Conservation (phyloP, 768 basidiomycete species). For the Floccularia luteovirens region DNA sequence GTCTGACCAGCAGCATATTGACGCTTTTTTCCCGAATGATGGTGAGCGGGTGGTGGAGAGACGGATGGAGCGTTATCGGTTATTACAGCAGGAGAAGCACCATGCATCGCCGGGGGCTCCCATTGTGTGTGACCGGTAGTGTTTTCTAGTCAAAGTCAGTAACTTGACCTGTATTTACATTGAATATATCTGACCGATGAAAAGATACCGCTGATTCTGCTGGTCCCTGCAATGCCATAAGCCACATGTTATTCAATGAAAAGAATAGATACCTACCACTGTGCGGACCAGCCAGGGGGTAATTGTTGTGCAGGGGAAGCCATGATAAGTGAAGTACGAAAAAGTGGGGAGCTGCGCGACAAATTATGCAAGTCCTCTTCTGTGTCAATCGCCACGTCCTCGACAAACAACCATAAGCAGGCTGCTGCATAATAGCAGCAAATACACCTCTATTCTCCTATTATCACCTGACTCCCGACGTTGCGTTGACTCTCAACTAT, state of each 20-base stretch:
- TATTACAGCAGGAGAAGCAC: conserved; percentile 18
- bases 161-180: conserved; percentile 6
- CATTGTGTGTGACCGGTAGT: conserved; percentile 81
- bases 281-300: conserved; percentile 88
- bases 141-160: conserved; percentile 50
- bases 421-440: conserved; percentile 15
- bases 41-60: conserved; percentile 37
- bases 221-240: conserved; percentile 54
- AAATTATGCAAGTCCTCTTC: background rate
- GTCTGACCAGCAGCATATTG: conserved; percentile 95
- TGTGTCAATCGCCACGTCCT: conserved; percentile 21
- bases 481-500: too few species aligned
- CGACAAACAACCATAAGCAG: conserved; percentile 16
- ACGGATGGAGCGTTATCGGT: conserved; percentile 32
- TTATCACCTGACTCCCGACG: too few species aligned
- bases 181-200: conserved; percentile 59
- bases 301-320: conserved; percentile 56
- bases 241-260: conserved; percentile 7
- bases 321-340: conserved; percentile 23
- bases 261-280: conserved; percentile 57
- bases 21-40: conserved; percentile 64
- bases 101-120: conserved; percentile 60
- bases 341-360: conserved; percentile 3
- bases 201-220: conserved; percentile 75
- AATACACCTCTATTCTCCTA: too few species aligned